A percentile compares a stretch with the other conserved stretches of the same genome.
These are phyloP conservation scores for Galerina sulciceps DNA, from an alignment of 768 basidiomycete genomes.

Conservation along the genomic window DNA sequence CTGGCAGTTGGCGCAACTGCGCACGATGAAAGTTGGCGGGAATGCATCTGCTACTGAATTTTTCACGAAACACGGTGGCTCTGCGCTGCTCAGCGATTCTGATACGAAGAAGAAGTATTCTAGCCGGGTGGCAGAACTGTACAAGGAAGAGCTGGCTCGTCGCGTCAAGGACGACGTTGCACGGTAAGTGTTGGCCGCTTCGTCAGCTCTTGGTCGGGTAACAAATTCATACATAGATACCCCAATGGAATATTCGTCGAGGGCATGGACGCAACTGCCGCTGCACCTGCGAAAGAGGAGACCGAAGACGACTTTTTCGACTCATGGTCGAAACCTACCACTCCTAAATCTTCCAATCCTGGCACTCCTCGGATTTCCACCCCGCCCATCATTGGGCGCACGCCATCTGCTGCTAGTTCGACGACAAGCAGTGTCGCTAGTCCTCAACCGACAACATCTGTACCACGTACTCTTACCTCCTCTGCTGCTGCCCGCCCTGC, in stretches of 20 bases:
- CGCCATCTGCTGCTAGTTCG: conserved; percentile 40
- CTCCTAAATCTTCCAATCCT: conserved; percentile 56
- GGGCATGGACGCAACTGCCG: conserved; percentile 59
- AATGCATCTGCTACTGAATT: conserved; percentile 88
- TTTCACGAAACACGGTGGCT: conserved; percentile 86
- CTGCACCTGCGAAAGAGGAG: conserved; percentile 44
- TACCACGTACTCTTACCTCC: conserved; percentile 66
- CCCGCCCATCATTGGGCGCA: conserved; percentile 64
- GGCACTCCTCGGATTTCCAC: conserved; percentile 53
- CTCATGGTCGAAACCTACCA: conserved; percentile 89
- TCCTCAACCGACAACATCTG: conserved; percentile 52
- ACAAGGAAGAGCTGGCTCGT: conserved; percentile 88
- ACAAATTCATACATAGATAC: conserved; percentile 53
- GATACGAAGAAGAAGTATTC: conserved; percentile 93
- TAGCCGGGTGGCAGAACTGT: conserved; percentile 80
- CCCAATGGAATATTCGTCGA: conserved; percentile 83
- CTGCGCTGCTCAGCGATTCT: conserved; percentile 66
- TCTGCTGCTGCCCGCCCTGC: conserved; percentile 57
- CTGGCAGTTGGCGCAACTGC: conserved; percentile 90
- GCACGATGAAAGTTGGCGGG: conserved; percentile 96
- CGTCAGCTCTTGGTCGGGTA: conserved; percentile 2
- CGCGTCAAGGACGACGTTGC: conserved; percentile 77
- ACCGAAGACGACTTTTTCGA: conserved; percentile 95
- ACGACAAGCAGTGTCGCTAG: conserved; percentile 32
- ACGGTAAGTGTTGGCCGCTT: conserved; percentile 47